These are phyloP conservation scores for Flaveria bidentis DNA, from an alignment of 129 eudicot species.

Conservation along the genomic window DNA sequence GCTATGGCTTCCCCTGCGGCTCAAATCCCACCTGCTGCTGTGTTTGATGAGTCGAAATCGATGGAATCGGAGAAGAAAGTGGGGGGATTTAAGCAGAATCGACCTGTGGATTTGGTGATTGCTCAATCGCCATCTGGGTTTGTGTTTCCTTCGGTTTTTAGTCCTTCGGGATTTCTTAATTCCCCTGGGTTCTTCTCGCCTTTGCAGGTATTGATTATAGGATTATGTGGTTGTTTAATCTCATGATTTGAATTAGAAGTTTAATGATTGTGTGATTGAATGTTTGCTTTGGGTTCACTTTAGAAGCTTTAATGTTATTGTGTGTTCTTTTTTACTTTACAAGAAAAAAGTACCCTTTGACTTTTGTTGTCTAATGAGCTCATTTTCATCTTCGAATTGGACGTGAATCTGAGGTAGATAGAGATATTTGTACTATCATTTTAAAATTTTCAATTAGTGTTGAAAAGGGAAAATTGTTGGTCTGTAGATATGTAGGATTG, in stretches of 20 bases:
- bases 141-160: conserved; percentile 60
- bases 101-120: conserved; percentile 74
- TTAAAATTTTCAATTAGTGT: too few relatives aligned
- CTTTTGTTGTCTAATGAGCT: conserved; percentile 22
- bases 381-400: background rate
- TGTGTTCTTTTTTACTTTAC: background rate
- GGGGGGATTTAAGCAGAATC: conserved; percentile 75
- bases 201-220: conserved; percentile 53
- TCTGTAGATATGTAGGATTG: background rate
- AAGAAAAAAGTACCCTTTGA: conserved; percentile 24
- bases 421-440: background rate
- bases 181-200: conserved; percentile 88
- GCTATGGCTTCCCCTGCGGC: conserved; percentile 77
- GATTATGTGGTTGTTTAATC: background rate
- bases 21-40: conserved; percentile 16
- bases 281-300: background rate
- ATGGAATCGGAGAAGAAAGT: conserved; percentile 23
- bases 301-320: background rate
- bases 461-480: conserved; percentile 4
- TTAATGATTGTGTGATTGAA: background rate
- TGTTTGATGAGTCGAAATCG: conserved; percentile 15
- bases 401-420: conserved; percentile 11
- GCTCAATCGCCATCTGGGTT: conserved; percentile 53
- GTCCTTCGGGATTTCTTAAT: conserved; percentile 67
- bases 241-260: background rate